Base-by-base conservation (phyloP, 768 basidiomycete species). In the Rhodotorula paludigena region DNA sequence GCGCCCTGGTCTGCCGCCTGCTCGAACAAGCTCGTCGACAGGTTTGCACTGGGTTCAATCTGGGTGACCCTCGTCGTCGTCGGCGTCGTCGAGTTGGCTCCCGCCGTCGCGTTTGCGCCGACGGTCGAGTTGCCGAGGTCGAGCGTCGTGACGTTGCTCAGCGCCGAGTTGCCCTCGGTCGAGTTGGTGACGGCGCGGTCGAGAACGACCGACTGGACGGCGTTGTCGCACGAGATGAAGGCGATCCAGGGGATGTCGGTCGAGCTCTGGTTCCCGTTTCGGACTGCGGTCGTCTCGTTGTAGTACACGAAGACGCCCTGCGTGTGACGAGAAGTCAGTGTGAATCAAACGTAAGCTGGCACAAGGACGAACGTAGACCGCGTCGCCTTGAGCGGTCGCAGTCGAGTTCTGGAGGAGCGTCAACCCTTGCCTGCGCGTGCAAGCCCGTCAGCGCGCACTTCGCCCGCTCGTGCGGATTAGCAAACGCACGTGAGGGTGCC, bases 221-320 rank as follows among this genome's bases (percentile, higher is more conserved):
- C 3, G 5, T 33, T 7, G 57, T 71, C 69, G 57, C 69, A 71
- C 15, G 60, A 63, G 36, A 71, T 53, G 64, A 52, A 55, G 2
- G 64, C 64, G 53, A 71, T 44, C 41, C 48, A 71, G 21, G 69
- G 69, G 21, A 71, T 36, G 1, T 35, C 2, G 4, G 61, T 54
- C 21, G 36, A 25, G 35, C 30, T 38, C 30, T 16, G n/a, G 53
- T 54, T 54, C 33, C 8, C 30, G 53, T 54, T 54, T 1, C 23
- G 23, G 44, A 45, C 9, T 25, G 57, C 35, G 12, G 60, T 57
- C 23, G 52, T 25, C 57, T 66, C 61, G 52, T 63, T 66, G 57
- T 66, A 66, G 10, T 47, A 23, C 14, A 66, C 52, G 42, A 66
- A 14, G 28, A 71, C 45, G 16, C 69, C 69, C 69, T 71, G 57